These are phyloP conservation scores for Colletotrichum sp. DNA, from an alignment of 2,329 filamentous ascomycete genomes.

Conservation along the genomic window DNA sequence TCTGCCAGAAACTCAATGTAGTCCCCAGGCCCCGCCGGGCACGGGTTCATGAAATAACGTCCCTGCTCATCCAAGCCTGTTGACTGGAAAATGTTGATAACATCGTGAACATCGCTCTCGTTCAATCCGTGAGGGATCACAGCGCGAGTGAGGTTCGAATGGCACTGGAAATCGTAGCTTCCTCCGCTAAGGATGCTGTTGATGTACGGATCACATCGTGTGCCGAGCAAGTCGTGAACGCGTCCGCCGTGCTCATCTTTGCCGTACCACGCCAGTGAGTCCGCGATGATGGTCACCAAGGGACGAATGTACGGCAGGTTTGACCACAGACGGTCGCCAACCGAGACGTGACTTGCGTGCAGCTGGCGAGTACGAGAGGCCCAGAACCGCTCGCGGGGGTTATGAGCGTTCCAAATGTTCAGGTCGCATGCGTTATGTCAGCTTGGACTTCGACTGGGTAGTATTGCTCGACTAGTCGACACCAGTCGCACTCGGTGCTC, in stretches of 20 bases:
- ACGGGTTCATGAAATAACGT: slow-evolving; percentile 77
- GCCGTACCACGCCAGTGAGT: slow-evolving; percentile 69
- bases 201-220: slow-evolving; percentile 85
- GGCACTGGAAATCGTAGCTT: slow-evolving; percentile 82
- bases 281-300: slow-evolving; percentile 71
- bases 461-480: not conserved
- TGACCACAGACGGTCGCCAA: slow-evolving; percentile 79
- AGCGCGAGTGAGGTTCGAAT: slow-evolving; percentile 79
- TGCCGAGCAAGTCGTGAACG: slow-evolving; percentile 82
- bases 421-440: slow-evolving; percentile 62
- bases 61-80: slow-evolving; percentile 76
- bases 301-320: slow-evolving; percentile 79
- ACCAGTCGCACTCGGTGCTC: not conserved
- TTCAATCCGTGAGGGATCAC: slow-evolving; percentile 71
- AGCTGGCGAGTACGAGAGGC: slow-evolving; percentile 79
- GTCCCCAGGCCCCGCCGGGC: slow-evolving; percentile 59
- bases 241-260: slow-evolving; percentile 67
- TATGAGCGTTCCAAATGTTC: slow-evolving; percentile 80
- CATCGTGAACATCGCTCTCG: slow-evolving; percentile 82
- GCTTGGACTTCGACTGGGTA: not conserved
- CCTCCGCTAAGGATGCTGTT: slow-evolving; percentile 72
- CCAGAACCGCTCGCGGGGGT: slow-evolving; percentile 85
- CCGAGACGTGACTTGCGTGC: slow-evolving; percentile 75
- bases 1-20: slow-evolving; percentile 83
- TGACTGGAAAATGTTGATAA: slow-evolving; percentile 86